Conservation (phyloP, 23 red algal species). For the Gracilaria gracilis region DNA sequence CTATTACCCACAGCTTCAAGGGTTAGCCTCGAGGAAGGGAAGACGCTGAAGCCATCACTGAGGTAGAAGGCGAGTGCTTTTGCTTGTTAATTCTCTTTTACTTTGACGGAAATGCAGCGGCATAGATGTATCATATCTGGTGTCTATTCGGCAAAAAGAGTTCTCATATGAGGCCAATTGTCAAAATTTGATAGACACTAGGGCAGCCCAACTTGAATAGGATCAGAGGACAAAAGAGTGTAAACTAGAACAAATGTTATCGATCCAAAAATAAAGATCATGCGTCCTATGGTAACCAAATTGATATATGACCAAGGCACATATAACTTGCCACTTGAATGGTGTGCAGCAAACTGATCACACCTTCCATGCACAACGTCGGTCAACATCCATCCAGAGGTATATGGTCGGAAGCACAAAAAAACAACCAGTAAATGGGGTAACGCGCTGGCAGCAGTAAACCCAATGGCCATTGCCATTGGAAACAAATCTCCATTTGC, state of each 20-base stretch:
- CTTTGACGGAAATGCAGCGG: no score
- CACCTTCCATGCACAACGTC: slow-evolving; percentile 67
- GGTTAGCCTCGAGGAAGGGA: no score
- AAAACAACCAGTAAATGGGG: slow-evolving; percentile 46
- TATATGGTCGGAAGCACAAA: slow-evolving; percentile 48
- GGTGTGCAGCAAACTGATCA: slow-evolving; percentile 64
- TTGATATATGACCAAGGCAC: slow-evolving; percentile 48
- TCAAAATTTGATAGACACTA: no score
- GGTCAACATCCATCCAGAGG: slow-evolving; percentile 60
- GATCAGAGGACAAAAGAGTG: not conserved
- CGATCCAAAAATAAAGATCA: slow-evolving; percentile 34
- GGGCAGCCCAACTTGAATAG: no score
- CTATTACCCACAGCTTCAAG: no score
- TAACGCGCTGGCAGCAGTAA: slow-evolving; percentile 13
- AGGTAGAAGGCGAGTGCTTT: no score
- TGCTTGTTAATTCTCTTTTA: no score
- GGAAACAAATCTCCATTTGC: slow-evolving; percentile 27
- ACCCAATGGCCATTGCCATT: slow-evolving; percentile 53
- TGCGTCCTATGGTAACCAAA: slow-evolving; percentile 1
- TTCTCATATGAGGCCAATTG: no score
- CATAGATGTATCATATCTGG: no score
- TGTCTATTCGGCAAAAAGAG: no score
- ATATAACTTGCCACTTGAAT: slow-evolving; percentile 35
- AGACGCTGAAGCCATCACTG: no score
- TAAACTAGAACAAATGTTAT: slow-evolving; percentile 23